Base-by-base conservation (phyloP, 208 protist genomes). In the Leishmania tropica region DNA sequence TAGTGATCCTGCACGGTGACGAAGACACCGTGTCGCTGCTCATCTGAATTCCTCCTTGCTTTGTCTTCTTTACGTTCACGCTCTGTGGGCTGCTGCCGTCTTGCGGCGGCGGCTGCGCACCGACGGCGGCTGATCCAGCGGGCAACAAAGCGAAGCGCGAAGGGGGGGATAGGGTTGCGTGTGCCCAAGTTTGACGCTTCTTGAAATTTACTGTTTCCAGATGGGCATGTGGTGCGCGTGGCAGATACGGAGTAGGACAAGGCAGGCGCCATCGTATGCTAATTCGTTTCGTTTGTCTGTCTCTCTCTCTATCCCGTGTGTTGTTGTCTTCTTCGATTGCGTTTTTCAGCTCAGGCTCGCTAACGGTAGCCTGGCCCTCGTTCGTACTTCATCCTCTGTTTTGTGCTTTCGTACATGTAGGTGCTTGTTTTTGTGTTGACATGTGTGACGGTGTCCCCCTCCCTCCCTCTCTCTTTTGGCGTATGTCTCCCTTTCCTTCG, bases 11-110 rank as follows among this genome's bases (percentile, higher is more conserved):
- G 62, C 31, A 40, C 62, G 31, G 13, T 15, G 31, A 17, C 17
- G 4, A 42, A 13, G 31, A 17, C 62, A 40, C 62, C 31, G 62
- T 21, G 62, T 68, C 31, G 62, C 13, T 42, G 28, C 31, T 40
- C 62, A 40, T 51, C 54, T n/a, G 17, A 24, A 8, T 19, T 64
- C 24, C 58, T 31, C 13, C 58, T 28, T 64, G 58, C 40, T 70
- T 76, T 71, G 68, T 64, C 73, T 68, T 76, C 73, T 68, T 75
- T 65, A 51, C n/a, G 17, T 21, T 48, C 76, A 4, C 58, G 21
- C n/a, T 64, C 58, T 64, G 21, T 31, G 17, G 24, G 15, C 31
- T 40, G 62, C 62, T 40, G 13, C 40, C 62, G 31, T 42, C 31
- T 68, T 68, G 62, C 62, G 13, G 62, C 28, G 62, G 31, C 15